Conservation (phyloP, 2,329 filamentous ascomycete species). For the Ophiosphaerella herpotricha region DNA sequence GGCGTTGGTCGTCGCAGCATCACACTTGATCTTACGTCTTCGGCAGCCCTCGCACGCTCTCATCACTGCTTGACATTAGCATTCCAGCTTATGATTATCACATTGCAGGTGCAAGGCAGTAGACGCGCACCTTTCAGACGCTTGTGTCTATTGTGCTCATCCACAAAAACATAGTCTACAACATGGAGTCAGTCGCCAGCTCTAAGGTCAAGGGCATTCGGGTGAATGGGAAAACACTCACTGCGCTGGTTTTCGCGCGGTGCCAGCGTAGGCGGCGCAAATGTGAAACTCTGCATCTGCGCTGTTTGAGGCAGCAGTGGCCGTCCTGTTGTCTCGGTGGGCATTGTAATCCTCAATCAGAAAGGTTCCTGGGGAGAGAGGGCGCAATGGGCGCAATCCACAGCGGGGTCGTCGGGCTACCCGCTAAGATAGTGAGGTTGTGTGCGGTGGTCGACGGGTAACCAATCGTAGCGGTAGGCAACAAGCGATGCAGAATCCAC, state of each 20-base stretch:
- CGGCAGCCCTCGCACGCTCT: constrained; percentile 95
- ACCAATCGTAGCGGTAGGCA: constrained; percentile 31
- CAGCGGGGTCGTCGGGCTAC: constrained; percentile 40
- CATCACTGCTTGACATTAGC: constrained; percentile 70
- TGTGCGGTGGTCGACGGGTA: constrained; percentile 22
- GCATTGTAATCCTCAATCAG: constrained; percentile 53
- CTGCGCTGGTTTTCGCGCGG: constrained; percentile 82
- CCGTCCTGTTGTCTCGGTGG: constrained; percentile 65
- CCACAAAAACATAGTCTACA: constrained; percentile 96
- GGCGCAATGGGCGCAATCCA: constrained; percentile 24
- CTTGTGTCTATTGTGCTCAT: constrained; percentile 98
- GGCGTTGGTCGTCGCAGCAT: constrained; percentile 93
- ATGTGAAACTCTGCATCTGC: constrained; percentile 76
- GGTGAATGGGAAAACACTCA: constrained; percentile 52
- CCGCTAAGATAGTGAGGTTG: constrained; percentile 32
- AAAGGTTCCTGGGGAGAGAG: constrained; percentile 6
- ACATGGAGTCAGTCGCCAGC: constrained; percentile 22
- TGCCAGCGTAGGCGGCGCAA: constrained; percentile 68
- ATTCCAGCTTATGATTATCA: constrained; percentile 1
- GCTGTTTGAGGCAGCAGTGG: constrained; percentile 69
- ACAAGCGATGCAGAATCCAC: constrained; percentile 27
- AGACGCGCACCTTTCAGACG: constrained; percentile 77
- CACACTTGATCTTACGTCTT: constrained; percentile 96
- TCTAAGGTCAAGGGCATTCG: background rate
- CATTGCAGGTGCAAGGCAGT: background rate